phyloP scores from a whole-genome alignment of 176 grass and related monocot genomes.

The Carex parvula region DNA sequence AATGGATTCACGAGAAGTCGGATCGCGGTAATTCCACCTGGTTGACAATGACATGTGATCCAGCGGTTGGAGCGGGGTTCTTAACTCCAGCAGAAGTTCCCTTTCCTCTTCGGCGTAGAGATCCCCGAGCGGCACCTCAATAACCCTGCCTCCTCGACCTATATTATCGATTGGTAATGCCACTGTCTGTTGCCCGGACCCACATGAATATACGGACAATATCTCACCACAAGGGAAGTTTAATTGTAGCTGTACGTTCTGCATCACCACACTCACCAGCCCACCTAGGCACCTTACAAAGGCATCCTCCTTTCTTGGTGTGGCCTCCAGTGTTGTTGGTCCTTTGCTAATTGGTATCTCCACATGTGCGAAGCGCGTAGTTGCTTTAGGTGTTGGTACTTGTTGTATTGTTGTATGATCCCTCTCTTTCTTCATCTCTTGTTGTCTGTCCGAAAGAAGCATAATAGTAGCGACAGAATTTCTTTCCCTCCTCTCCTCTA shows the following conservation, averaged over 20 bases:
- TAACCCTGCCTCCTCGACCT: constrained; percentile 15
- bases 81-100: constrained; percentile 83
- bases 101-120: constrained; percentile 89
- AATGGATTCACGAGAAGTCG: constrained; percentile 40
- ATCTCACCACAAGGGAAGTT: constrained; percentile 62
- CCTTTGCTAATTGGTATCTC: constrained; percentile 63
- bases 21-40: constrained; percentile 59
- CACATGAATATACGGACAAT: constrained; percentile 62
- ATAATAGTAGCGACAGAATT: constrained; percentile 91
- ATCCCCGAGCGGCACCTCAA: constrained; percentile 49
- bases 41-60: constrained; percentile 38
- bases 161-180: not conserved
- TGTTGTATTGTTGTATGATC: constrained; percentile 12
- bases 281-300: constrained; percentile 83
- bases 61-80: constrained; percentile 34
- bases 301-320: constrained; percentile 41
- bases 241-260: constrained; percentile 68
- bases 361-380: constrained; percentile 66
- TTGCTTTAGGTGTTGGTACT: constrained; percentile 18
- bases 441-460: constrained; percentile 70
- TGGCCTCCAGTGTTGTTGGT: constrained; percentile 16
- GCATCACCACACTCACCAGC: constrained; percentile 86
- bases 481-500: constrained; percentile 79
- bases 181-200: constrained; percentile 47
- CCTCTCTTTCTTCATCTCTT: constrained; percentile 33